Evolutionary conservation across 768 basidiomycete genomes (phyloP).

Genomic region (Lactifluus piperatus): DNA sequence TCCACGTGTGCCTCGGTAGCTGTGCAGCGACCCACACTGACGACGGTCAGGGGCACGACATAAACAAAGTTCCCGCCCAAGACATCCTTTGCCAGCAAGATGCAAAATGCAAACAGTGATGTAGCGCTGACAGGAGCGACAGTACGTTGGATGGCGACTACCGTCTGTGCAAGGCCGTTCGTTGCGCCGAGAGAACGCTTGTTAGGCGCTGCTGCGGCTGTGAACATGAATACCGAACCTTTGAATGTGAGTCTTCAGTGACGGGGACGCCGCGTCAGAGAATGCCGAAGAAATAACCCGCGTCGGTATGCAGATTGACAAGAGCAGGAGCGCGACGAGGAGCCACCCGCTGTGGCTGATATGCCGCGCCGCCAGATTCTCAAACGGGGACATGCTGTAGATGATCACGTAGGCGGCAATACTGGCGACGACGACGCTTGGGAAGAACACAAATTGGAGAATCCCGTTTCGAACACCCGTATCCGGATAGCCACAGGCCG

Average conservation of each 20-base stretch:
- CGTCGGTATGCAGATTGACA: neutral
- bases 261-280: neutral
- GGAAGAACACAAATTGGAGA: slow-evolving; percentile 33
- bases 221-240: slow-evolving; percentile 59
- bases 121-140: slow-evolving; percentile 49
- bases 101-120: slow-evolving; percentile 61
- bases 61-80: slow-evolving; percentile 35
- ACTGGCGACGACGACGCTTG: slow-evolving; percentile 26
- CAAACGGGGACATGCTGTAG: slow-evolving; percentile 26
- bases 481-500: slow-evolving; percentile 29
- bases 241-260: no score
- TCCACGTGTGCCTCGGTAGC: slow-evolving; percentile 2
- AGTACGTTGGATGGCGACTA: slow-evolving; percentile 32
- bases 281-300: neutral
- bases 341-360: neutral
- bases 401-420: slow-evolving; percentile 22
- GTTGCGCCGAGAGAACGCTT: slow-evolving; percentile 53
- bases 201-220: slow-evolving; percentile 56
- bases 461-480: slow-evolving; percentile 32
- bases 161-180: slow-evolving; percentile 30
- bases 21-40: neutral
- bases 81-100: slow-evolving; percentile 38
- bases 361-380: slow-evolving; percentile 1
- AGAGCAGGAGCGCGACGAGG: slow-evolving; percentile 3
- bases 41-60: neutral